Base-by-base conservation (phyloP, 1,139 yeast genomes). In the Kodamaea fungicola region DNA sequence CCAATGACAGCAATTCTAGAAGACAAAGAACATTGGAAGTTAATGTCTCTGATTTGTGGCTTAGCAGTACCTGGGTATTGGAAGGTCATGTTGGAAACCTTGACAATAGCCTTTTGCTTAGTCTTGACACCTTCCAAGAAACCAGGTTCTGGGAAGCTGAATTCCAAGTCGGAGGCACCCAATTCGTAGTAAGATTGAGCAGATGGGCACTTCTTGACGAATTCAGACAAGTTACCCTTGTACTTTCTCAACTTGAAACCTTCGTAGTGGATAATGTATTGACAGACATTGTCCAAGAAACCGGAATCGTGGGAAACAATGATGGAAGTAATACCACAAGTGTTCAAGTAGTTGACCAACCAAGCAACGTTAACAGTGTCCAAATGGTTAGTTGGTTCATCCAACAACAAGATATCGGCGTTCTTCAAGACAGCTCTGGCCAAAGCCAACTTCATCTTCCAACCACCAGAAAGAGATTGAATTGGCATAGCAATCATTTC, bases 61-160 rank as follows among this genome's bases (percentile, higher is more conserved):
- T 86, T 89, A 57, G 86, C 50, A 55, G 97, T 90, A 78, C 97
- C 97, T 71, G 96, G 96, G 78, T 92, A 92, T 80, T 90, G 97
- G 96, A 92, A 92, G 59, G 92, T 64, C 95, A 92, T 90, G 79
- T 85, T 80, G 49, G 87, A 76, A 53, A 92, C 97, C 80, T 92
- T 92, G 65, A 92, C 97, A 73, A 92, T 92, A 66, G 98, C 97
- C 80, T 92, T 92, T 77, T 92, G 97, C 79, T 92, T 92, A 64
- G 98, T 92, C 88, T 92, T 92, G 63, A 92, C 97, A 85, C 98
- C 98, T 80, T 92, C 97, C 68, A 92, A 83, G 95, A 84, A 90
- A 85, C 98, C 98, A 71, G 98, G 98, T 74, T 85, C 97, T 68
- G 98, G 98, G 97, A 92, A 92, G 55, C 62, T 70, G 83, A 92